These are phyloP conservation scores for Kwoniella dejecticola DNA, from an alignment of 768 basidiomycete species.

Conservation along the genomic window DNA sequence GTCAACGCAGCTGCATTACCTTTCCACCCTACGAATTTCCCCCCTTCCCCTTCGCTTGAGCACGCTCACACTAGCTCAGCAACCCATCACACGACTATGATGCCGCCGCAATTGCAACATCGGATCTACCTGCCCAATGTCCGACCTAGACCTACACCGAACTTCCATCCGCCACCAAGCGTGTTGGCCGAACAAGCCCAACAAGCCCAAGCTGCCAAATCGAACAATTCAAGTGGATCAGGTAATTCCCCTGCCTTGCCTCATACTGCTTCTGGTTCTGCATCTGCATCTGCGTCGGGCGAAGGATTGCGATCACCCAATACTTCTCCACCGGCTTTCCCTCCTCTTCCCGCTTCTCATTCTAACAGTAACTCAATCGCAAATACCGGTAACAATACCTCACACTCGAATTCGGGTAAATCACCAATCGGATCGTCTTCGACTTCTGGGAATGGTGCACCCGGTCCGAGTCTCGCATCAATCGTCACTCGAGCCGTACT, in stretches of 20 bases:
- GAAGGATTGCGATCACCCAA: slow-evolving; percentile 1
- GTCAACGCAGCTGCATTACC: slow-evolving; percentile 40
- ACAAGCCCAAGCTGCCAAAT: slow-evolving; percentile 4
- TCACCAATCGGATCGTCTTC: slow-evolving; percentile 1
- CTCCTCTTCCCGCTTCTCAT: slow-evolving; percentile 44
- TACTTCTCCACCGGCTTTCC: slow-evolving; percentile 44
- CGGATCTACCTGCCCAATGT: slow-evolving; percentile 51
- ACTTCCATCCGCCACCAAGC: slow-evolving; percentile 48
- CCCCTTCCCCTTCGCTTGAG: not conserved
- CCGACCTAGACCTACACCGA: slow-evolving; percentile 41
- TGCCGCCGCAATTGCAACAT: slow-evolving; percentile 55
- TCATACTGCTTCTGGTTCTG: too few species aligned
- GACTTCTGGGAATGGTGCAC: too few species aligned
- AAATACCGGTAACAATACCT: not conserved
- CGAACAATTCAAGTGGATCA: slow-evolving; percentile 18
- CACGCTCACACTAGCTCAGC: slow-evolving; percentile 11
- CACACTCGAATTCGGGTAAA: not conserved
- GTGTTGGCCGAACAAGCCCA: slow-evolving; percentile 37
- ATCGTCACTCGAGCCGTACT: slow-evolving; percentile 55
- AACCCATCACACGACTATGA: slow-evolving; percentile 48
- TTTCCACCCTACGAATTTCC: slow-evolving; percentile 33
- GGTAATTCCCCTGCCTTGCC: slow-evolving; percentile 12
- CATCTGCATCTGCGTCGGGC: slow-evolving; percentile 14
- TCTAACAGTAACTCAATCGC: not conserved
- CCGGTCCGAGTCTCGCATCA: slow-evolving; percentile 50